These are phyloP conservation scores for Coccomyxa sp. DNA, from an alignment of 139 green algal genomes.

Conservation along the genomic window DNA sequence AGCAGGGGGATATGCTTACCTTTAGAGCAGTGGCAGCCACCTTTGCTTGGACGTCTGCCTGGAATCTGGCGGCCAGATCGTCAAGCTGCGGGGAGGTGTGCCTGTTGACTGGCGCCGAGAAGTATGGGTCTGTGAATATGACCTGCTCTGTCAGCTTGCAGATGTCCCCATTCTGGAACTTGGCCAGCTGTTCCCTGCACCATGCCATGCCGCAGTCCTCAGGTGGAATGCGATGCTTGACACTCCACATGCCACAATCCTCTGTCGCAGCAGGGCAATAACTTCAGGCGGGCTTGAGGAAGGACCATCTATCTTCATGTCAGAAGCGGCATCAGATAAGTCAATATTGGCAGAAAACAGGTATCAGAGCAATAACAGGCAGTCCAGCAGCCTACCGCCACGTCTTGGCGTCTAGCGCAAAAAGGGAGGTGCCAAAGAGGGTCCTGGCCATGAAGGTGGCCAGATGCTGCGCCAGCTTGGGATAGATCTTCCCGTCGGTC, in stretches of 20 bases:
- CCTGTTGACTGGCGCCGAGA: constrained; percentile 54
- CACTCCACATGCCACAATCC: background rate
- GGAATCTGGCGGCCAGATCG: constrained; percentile 53
- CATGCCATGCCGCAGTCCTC: too few species aligned
- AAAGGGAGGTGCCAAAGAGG: constrained; percentile 82
- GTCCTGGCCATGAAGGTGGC: constrained; percentile 72
- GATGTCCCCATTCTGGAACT: constrained; percentile 83
- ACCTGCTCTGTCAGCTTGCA: constrained; percentile 92
- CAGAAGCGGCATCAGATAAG: too few species aligned
- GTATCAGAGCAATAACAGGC: background rate
- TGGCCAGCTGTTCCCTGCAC: constrained; percentile 24
- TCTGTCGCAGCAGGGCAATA: too few species aligned
- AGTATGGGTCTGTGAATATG: constrained; percentile 95
- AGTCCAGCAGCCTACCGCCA: background rate
- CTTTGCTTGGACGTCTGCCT: constrained; percentile 65
- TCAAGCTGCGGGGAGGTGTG: constrained; percentile 86
- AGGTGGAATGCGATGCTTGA: too few species aligned
- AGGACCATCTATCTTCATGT: too few species aligned
- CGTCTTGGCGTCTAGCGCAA: constrained; percentile 48
- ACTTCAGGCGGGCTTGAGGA: too few species aligned
- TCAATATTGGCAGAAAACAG: too few species aligned
- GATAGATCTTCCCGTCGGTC: constrained; percentile 58
- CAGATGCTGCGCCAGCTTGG: constrained; percentile 65
- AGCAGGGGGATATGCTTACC: too few species aligned
- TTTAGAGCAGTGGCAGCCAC: constrained; percentile 70